Percentiles rank a stretch among this genome's conserved stretches.
Conservation (phyloP, 73 alveolate genomes). For the Paramecium tetraurelia region DNA sequence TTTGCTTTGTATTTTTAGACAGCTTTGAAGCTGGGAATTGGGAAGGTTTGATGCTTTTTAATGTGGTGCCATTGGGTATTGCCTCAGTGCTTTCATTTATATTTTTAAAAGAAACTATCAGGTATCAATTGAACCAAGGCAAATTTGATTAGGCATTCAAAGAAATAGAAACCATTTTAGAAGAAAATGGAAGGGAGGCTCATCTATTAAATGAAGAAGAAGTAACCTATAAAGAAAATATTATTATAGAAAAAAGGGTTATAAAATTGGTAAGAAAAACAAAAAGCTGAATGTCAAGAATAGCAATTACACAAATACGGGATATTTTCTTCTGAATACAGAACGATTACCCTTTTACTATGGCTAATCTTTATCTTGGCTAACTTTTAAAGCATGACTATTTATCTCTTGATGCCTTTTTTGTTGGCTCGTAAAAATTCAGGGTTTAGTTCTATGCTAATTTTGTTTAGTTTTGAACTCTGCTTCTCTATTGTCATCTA, state of each 20-base stretch:
- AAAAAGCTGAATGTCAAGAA: background rate
- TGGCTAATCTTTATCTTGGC: background rate
- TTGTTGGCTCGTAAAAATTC: background rate
- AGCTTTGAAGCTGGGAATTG: conserved; percentile 15
- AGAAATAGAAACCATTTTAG: background rate
- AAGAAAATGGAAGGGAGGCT: background rate
- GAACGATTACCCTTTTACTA: background rate
- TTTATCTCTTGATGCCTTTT: conserved; percentile 19
- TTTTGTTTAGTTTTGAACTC: background rate
- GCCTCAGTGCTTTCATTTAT: background rate
- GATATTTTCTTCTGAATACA: background rate
- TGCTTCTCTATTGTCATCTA: background rate
- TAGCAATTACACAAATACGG: background rate
- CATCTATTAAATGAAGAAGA: background rate
- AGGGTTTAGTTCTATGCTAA: background rate
- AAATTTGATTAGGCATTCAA: background rate
- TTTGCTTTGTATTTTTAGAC: background rate
- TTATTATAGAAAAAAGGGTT: background rate
- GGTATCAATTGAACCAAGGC: background rate
- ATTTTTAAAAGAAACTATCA: background rate
- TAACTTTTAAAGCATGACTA: background rate
- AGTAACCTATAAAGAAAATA: background rate
- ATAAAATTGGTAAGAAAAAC: background rate
- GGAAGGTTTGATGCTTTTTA: background rate
- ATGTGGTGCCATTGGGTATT: background rate